Base-by-base conservation (phyloP, 2,329 filamentous ascomycete species). In the Talaromyces piceae region DNA sequence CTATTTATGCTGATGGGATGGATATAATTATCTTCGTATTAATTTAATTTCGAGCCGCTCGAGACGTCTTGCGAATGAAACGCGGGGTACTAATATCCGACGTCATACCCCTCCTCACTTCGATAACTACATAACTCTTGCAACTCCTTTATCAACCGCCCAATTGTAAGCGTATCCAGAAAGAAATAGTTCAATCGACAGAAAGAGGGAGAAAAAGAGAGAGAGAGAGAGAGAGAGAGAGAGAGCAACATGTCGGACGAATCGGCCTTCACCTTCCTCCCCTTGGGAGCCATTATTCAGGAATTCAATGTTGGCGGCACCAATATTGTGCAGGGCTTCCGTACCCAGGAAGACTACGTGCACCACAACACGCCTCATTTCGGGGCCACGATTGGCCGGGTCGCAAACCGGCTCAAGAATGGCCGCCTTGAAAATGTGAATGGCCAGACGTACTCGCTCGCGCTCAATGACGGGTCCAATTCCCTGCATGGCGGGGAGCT, bases 281-380 rank as follows among this genome's bases (percentile, higher is more conserved):
- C 70, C 12, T 63, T 74, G 23, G 73, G 73, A 25, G 73, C 69
- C 47, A 71, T 75, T 57, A 73, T 76, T 50, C 72, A 96, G 67
- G 81, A 87, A 63, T 85, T 96, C 74, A 79, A 77, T 45, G 80
- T 97, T 59, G 86, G 79, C 54, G 86, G 82, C 57, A 74, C 81
- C 65, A 93, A 96, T 73, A 93, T 98, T 58, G 91, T 96, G 20
- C 87, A 93, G 59, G 84, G 85, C 49, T 96, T 96, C 73, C 81
- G 87, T 16, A 83, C 78, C 12, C 80, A 86, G 49, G 81, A 86
- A 41, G 80, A 84, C 54, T 96, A 96, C 73, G 79, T 79, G 57
- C 72, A 81, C 59, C 74, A 91, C 75, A 91, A 93, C 72, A 74
- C 70, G 9, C 83, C 88, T 1, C 91, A 83, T 75, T 97, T 95